Evolutionary conservation across 2,329 filamentous ascomycete genomes (phyloP).

Genomic region (Scedosporium apiospermum): DNA sequence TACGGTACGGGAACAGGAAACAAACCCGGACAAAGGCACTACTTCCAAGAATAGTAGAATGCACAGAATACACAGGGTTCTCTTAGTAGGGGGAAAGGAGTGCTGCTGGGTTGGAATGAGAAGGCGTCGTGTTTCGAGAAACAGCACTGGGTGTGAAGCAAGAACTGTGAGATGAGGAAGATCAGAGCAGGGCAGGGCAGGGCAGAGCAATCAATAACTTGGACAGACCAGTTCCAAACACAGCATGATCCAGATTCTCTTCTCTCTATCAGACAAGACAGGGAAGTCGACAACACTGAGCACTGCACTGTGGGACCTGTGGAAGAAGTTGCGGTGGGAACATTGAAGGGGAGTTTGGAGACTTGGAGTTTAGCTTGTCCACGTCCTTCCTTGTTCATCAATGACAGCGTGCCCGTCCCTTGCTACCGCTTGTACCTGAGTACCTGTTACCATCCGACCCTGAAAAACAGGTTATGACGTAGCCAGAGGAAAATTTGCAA

Average conservation of each 20-base stretch:
- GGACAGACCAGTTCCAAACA: not conserved
- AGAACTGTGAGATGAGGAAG: not conserved
- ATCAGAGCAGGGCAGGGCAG: not conserved
- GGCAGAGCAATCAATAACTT: not conserved
- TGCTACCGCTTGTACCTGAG: conserved; percentile 4
- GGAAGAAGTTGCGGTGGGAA: not conserved
- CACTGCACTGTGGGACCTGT: not conserved
- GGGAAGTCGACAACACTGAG: not conserved
- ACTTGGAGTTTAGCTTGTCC: not conserved
- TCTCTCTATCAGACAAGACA: not conserved
- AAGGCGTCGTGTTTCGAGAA: not conserved
- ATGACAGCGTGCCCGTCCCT: not conserved
- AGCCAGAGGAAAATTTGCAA: conserved; percentile 8
- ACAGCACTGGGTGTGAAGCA: not conserved
- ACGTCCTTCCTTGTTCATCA: not conserved
- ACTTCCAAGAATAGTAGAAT: not conserved
- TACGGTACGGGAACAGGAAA: not conserved
- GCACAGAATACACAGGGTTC: not conserved
- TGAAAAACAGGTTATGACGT: conserved; percentile 8
- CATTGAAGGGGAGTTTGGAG: not conserved
- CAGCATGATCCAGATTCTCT: not conserved
- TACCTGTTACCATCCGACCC: conserved; percentile 7
- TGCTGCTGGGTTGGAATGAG: not conserved
- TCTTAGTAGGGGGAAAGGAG: not conserved
- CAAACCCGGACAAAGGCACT: not conserved